A percentile compares a stretch with the other conserved stretches of the same genome.
Conservation (phyloP, 257 asterid genomes). For the Gynochthodes officinalis region DNA sequence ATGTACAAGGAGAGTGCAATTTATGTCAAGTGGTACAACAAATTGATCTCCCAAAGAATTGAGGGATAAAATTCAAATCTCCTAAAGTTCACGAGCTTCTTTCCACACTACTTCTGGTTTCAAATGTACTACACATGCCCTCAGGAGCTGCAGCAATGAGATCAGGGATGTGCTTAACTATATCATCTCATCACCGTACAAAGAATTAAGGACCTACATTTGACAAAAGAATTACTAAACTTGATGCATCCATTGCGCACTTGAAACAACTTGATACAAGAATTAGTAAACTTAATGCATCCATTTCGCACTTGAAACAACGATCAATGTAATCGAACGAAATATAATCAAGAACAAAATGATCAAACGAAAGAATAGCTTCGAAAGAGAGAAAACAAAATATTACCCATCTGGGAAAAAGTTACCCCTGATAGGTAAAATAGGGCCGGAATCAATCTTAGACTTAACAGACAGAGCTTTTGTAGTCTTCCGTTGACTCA, state of each 20-base stretch:
- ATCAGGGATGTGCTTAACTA: neutral
- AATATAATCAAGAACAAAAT: neutral
- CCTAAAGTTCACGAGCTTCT: neutral
- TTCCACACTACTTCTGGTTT: neutral
- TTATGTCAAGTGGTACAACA: neutral
- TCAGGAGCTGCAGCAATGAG: neutral
- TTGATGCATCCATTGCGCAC: neutral
- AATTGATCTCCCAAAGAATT: neutral
- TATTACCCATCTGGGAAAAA: constrained; percentile 63
- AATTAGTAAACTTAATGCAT: neutral
- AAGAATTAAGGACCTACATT: neutral
- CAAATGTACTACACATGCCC: neutral
- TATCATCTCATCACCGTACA: neutral
- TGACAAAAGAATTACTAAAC: neutral
- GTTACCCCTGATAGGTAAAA: constrained; percentile 53
- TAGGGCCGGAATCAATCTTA: constrained; percentile 37
- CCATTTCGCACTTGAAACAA: neutral
- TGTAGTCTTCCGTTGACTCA: constrained; percentile 16
- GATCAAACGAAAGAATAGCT: neutral
- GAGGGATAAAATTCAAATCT: neutral
- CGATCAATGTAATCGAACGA: too few species aligned
- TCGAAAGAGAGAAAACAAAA: neutral
- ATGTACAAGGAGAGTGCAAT: neutral
- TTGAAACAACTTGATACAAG: neutral
- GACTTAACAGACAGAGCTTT: constrained; percentile 27